These are phyloP conservation scores for Crithidia mellificae DNA, from an alignment of 208 protist genomes.

Conservation along the genomic window DNA sequence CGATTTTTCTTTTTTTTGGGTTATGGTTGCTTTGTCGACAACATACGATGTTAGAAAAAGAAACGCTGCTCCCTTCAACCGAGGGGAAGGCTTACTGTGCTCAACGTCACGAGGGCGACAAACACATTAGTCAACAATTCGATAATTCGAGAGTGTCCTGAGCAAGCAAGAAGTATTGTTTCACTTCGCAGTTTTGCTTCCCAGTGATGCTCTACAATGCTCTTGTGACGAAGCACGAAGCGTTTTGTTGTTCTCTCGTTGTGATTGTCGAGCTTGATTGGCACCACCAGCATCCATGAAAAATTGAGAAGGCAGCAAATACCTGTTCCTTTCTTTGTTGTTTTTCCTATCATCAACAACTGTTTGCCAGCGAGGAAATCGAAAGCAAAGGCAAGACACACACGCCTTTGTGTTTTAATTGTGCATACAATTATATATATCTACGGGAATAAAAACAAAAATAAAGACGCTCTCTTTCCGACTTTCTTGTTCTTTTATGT, in stretches of 20 bases:
- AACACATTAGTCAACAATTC: neutral
- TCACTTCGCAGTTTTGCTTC: conserved; percentile 5
- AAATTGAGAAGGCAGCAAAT: too few species aligned
- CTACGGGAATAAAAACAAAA: neutral
- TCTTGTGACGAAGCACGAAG: neutral
- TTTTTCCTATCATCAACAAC: too few species aligned
- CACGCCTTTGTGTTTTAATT: too few species aligned
- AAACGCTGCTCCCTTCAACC: neutral
- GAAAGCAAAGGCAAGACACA: too few species aligned
- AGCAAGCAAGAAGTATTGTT: conserved; percentile 8
- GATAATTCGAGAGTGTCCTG: neutral
- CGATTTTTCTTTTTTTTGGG: neutral
- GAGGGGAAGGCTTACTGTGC: too few species aligned
- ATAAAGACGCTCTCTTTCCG: neutral
- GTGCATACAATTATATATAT: neutral
- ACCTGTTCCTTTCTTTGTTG: too few species aligned
- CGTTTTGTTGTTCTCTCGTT: conserved; percentile 1
- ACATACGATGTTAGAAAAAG: too few species aligned
- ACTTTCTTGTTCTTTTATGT: conserved; percentile 12
- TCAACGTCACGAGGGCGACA: neutral
- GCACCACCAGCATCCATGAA: too few species aligned
- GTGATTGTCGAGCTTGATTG: too few species aligned
- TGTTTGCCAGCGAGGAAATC: too few species aligned
- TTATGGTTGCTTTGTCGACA: too few species aligned
- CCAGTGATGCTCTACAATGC: conserved; percentile 7